Percentiles rank a stretch among this genome's conserved stretches.
Evolutionary conservation across 139 green algal genomes (phyloP).

Genomic region (Chlorella sp.): DNA sequence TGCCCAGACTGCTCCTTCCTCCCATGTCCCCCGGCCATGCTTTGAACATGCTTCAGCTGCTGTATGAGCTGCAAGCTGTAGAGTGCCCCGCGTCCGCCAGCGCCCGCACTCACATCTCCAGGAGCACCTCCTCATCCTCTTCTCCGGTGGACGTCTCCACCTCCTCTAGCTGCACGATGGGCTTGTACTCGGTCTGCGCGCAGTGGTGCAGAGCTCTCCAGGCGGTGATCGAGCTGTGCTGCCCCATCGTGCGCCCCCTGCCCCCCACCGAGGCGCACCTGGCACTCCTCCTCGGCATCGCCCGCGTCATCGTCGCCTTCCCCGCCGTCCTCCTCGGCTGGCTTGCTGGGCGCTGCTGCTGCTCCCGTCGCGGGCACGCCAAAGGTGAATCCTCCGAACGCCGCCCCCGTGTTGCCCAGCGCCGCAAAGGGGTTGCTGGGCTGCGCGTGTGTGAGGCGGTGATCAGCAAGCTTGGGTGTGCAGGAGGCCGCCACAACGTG

Average conservation of each 20-base stretch:
- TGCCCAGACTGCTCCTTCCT: no score
- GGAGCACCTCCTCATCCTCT: conserved; percentile 82
- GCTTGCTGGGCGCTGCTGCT: conserved; percentile 17
- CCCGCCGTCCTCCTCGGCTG: conserved; percentile 24
- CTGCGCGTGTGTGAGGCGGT: no score
- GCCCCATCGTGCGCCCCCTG: no score
- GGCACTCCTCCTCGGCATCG: conserved; percentile 81
- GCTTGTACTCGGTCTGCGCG: conserved; percentile 81
- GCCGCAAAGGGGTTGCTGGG: conserved; percentile 42
- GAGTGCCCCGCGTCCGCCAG: no score
- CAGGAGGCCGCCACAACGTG: no score
- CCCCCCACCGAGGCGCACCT: no score
- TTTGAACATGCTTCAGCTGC: no score
- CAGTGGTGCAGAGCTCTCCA: no score
- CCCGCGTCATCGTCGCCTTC: conserved; percentile 50
- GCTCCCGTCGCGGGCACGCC: conserved; percentile 55
- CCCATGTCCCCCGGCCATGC: no score
- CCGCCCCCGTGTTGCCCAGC: conserved; percentile 30
- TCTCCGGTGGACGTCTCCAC: conserved; percentile 91
- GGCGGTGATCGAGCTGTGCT: no score
- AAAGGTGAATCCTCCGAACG: conserved; percentile 56
- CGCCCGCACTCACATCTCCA: conserved; percentile 81
- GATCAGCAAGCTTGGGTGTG: not conserved
- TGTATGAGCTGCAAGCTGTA: no score
- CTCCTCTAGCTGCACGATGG: conserved; percentile 93